phyloP scores from a whole-genome alignment of 2,329 filamentous ascomycete genomes.

The Tolypocladium capitatum region DNA sequence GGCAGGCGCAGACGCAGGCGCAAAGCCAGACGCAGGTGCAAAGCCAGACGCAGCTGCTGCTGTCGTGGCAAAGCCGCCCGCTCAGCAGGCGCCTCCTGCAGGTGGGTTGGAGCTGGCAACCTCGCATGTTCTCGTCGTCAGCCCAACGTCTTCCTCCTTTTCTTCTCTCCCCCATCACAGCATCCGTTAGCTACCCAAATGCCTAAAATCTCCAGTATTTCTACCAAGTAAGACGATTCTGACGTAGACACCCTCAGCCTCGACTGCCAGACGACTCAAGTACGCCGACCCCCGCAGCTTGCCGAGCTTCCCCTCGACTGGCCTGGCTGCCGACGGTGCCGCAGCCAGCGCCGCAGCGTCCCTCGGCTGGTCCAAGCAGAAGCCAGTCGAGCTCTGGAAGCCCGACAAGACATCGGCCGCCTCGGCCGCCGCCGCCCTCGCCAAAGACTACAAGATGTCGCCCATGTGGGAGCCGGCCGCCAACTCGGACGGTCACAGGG shows the following conservation, averaged over 20 bases:
- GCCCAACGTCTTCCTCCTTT: too few relatives aligned
- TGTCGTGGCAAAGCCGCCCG: conserved; percentile 4
- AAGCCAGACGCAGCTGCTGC: neutral
- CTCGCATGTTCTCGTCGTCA: too few relatives aligned
- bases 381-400: conserved; percentile 51
- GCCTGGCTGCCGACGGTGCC: conserved; percentile 39
- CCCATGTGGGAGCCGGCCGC: conserved; percentile 49
- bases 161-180: neutral
- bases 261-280: conserved; percentile 38
- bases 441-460: conserved; percentile 28
- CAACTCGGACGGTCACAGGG: conserved; percentile 57
- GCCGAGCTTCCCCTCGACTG: conserved; percentile 59
- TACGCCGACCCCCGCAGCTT: conserved; percentile 62
- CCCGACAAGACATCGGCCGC: conserved; percentile 43
- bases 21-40: neutral
- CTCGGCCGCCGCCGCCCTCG: conserved; percentile 28
- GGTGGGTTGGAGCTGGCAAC: conserved; percentile 2
- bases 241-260: conserved; percentile 8
- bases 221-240: neutral
- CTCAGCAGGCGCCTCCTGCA: conserved; percentile 3
- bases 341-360: conserved; percentile 65
- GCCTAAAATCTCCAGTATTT: neutral
- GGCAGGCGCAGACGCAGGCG: conserved; percentile 1
- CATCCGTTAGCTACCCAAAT: neutral
- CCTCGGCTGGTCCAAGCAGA: conserved; percentile 59